These are phyloP conservation scores for Colletotrichum liriopes DNA, from an alignment of 2,329 filamentous ascomycete genomes.

Conservation along the genomic window DNA sequence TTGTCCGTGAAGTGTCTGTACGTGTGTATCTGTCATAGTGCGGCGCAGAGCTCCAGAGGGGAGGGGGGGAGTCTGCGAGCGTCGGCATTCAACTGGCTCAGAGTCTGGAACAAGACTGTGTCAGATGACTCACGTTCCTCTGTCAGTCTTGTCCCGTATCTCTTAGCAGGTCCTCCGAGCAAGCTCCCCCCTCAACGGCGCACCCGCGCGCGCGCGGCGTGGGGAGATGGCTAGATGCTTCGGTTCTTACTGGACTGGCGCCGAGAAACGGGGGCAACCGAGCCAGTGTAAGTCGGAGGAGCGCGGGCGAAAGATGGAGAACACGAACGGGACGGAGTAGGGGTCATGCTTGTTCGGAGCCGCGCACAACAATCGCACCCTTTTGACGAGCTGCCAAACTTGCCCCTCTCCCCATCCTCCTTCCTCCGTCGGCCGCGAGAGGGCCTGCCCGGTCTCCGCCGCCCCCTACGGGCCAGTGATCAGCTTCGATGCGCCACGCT, in stretches of 20 bases:
- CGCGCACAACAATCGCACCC: conserved; percentile 10
- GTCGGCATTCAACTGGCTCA: conserved; percentile 3
- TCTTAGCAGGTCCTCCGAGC: neutral
- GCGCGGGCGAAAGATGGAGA: conserved; percentile 23
- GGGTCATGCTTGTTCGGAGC: conserved; percentile 39
- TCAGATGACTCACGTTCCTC: conserved; percentile 32
- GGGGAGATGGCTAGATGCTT: neutral
- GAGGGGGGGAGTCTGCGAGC: neutral
- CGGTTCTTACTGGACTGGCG: neutral
- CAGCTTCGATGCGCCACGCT: neutral
- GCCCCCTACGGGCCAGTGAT: neutral
- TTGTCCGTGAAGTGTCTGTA: neutral
- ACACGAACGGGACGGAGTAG: conserved; percentile 24
- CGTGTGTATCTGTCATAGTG: neutral
- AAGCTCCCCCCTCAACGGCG: conserved; percentile 2
- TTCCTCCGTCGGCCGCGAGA: neutral
- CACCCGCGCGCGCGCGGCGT: neutral
- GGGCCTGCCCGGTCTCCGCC: neutral
- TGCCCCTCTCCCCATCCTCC: neutral
- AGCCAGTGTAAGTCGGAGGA: neutral
- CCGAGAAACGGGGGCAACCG: neutral
- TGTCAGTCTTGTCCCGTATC: neutral
- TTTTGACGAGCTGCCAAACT: neutral
- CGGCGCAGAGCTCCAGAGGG: neutral
- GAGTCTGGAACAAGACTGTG: conserved; percentile 27